A percentile compares a stretch with the other conserved stretches of the same genome.
Conservation (phyloP, 371 early-diverging fungal genomes). For the Coelomomyces lativittatus region DNA sequence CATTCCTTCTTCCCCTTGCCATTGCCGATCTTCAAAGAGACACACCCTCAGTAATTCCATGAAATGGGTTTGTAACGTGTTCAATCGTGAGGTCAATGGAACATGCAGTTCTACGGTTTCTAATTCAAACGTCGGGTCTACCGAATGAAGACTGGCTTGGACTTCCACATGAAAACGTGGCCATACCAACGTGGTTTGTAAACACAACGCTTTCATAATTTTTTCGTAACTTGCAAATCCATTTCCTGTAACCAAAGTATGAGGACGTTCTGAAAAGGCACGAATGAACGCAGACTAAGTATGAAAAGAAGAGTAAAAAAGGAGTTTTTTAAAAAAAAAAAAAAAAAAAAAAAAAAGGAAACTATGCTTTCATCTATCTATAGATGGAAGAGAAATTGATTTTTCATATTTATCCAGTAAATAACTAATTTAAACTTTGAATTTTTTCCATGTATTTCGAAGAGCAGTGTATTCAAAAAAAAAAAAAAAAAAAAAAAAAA, state of each 20-base stretch:
- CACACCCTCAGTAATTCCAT: too few species aligned
- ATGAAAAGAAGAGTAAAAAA: neutral
- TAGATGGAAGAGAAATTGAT: too few species aligned
- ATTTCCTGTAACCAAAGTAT: slow-evolving; percentile 44
- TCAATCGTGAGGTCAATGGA: neutral
- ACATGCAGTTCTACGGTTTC: slow-evolving; percentile 56
- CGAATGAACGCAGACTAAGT: slow-evolving; percentile 65
- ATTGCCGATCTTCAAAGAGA: too few species aligned
- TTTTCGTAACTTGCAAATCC: slow-evolving; percentile 73
- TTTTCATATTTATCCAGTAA: too few species aligned
- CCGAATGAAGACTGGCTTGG: slow-evolving; percentile 38
- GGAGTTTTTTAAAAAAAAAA: neutral
- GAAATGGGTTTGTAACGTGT: too few species aligned
- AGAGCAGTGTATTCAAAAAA: too few species aligned
- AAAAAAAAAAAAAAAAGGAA: too few species aligned
- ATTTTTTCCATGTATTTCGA: too few species aligned
- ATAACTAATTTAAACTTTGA: too few species aligned
- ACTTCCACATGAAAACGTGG: slow-evolving; percentile 66
- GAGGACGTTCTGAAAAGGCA: slow-evolving; percentile 78
- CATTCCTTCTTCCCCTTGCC: too few species aligned
- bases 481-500: too few species aligned
- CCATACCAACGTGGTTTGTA: slow-evolving; percentile 71
- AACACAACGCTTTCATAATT: slow-evolving; percentile 53
- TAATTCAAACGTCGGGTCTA: slow-evolving; percentile 16
- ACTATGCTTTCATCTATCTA: too few species aligned